These are phyloP conservation scores for Encephalitozoon romaleae DNA, from an alignment of 371 early-diverging fungal genomes.

Conservation along the genomic window DNA sequence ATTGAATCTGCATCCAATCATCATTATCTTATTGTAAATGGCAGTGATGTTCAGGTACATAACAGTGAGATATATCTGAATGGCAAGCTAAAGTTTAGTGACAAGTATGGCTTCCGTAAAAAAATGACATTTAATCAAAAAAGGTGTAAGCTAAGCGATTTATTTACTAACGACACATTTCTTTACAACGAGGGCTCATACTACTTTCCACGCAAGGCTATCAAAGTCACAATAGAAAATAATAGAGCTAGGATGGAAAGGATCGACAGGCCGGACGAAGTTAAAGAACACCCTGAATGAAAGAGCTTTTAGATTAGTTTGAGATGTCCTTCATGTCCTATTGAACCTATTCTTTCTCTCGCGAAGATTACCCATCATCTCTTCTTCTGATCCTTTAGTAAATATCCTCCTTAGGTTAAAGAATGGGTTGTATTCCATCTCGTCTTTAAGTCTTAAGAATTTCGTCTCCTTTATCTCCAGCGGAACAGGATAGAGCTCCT, in stretches of 20 bases:
- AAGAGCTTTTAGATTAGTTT: not conserved
- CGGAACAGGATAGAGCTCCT: not conserved
- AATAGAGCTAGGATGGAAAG: not conserved
- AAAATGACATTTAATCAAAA: not conserved
- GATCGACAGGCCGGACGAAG: not conserved
- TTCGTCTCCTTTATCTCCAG: slow-evolving; percentile 1
- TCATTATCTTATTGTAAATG: not conserved
- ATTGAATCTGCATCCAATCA: not conserved
- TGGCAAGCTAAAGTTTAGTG: slow-evolving; percentile 1
- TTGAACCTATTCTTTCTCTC: not conserved
- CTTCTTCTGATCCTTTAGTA: not conserved
- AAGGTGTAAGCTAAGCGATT: not conserved
- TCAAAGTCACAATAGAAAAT: not conserved
- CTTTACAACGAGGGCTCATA: not conserved
- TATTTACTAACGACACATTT: not conserved
- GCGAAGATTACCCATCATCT: not conserved
- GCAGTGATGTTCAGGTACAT: not conserved
- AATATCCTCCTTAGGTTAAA: slow-evolving; percentile 5
- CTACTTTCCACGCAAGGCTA: not conserved
- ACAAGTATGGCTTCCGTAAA: not conserved
- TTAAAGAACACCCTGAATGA: not conserved
- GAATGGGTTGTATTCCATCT: slow-evolving; percentile 49
- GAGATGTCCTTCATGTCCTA: not conserved
- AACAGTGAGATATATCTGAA: not conserved
- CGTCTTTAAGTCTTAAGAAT: slow-evolving; percentile 46